Conservation (phyloP, 139 green algal genomes). For the Auxenochlorella pyrenoidosa region DNA sequence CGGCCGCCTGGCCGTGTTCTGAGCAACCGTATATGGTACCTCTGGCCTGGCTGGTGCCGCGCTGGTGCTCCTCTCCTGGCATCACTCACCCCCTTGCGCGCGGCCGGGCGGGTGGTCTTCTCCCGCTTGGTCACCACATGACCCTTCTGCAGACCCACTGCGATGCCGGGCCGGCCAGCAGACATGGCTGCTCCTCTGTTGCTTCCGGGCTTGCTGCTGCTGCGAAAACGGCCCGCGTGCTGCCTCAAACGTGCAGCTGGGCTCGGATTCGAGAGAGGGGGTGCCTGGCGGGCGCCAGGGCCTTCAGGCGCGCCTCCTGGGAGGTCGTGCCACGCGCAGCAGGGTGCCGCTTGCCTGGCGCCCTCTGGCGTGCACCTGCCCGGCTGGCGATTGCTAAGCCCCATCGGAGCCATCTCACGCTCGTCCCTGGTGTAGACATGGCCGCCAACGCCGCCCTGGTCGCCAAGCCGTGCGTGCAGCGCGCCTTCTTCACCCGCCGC, state of each 20-base stretch:
- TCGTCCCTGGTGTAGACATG: background rate
- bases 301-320: background rate
- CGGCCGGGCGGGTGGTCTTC: constrained; percentile 58
- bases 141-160: constrained; percentile 91
- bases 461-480: constrained; percentile 3
- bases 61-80: background rate
- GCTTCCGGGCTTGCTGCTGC: background rate
- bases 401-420: constrained; percentile 8
- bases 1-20: no score
- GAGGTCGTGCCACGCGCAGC: background rate
- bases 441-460: constrained; percentile 5
- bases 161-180: constrained; percentile 68
- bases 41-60: no score
- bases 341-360: background rate
- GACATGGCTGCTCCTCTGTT: constrained; percentile 22
- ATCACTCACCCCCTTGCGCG: constrained; percentile 84
- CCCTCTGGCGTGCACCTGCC: background rate
- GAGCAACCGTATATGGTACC: no score
- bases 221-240: background rate
- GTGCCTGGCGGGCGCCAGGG: background rate
- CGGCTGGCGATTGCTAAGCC: background rate
- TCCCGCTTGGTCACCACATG: constrained; percentile 85
- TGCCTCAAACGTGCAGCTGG: background rate
- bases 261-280: constrained; percentile 8
- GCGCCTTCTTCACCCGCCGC: constrained; percentile 27